These are phyloP conservation scores for Gaultheria prostrata DNA, from an alignment of 148 eudicot genomes.

Conservation along the genomic window DNA sequence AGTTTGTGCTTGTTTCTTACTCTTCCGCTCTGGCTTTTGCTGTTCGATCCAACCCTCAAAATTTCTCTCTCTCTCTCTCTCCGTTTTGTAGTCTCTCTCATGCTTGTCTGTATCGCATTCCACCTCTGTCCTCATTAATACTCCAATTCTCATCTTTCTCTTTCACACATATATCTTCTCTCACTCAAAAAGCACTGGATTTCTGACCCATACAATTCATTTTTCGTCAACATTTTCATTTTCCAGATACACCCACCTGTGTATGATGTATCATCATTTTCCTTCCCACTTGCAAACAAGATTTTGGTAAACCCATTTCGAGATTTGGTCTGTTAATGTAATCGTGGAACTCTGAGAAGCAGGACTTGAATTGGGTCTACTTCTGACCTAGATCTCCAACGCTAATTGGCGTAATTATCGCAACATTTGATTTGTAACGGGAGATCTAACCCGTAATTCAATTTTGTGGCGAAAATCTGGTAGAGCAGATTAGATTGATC, in stretches of 20 bases:
- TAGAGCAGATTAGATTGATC: background rate
- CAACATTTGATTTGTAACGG: background rate
- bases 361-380: background rate
- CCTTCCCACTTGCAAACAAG: background rate
- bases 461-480: constrained; percentile 2
- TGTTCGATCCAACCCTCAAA: background rate
- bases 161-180: background rate
- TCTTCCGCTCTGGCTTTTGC: background rate
- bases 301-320: background rate
- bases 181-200: background rate
- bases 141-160: background rate
- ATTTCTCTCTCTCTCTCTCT: background rate
- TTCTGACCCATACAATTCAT: background rate
- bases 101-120: constrained; percentile 10
- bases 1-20: constrained; percentile 7
- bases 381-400: background rate
- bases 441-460: background rate
- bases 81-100: background rate
- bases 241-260: no score
- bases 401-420: background rate
- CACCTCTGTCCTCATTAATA: background rate
- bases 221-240: background rate
- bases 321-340: background rate
- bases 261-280: background rate
- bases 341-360: no score